These are phyloP conservation scores for Spergularia bocconei DNA, from an alignment of 148 eudicot species.

Conservation along the genomic window DNA sequence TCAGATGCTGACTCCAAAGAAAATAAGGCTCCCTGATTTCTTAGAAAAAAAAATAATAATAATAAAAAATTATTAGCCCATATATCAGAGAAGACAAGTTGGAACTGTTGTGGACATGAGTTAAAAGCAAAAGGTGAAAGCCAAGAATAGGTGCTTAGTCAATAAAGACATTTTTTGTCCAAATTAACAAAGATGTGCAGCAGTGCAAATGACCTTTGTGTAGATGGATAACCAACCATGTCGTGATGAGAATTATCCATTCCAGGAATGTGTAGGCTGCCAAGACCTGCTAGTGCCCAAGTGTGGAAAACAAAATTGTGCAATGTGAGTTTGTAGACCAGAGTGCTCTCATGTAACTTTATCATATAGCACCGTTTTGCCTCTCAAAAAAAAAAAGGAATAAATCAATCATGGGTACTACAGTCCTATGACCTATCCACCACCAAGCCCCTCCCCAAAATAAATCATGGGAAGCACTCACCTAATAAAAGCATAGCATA, in stretches of 20 bases:
- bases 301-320: constrained; percentile 86
- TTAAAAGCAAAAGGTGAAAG: not conserved
- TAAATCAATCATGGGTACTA: not conserved
- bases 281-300: constrained; percentile 99
- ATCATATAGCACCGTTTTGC: constrained; percentile 30
- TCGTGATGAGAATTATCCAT: constrained; percentile 88
- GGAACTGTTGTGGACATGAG: not conserved
- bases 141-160: constrained; percentile 15
- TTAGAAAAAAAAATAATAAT: not conserved
- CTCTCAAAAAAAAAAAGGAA: not conserved
- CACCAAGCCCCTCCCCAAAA: not conserved
- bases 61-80: not conserved
- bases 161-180: constrained; percentile 17
- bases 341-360: constrained; percentile 56
- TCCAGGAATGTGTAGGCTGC: constrained; percentile 95
- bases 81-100: not conserved
- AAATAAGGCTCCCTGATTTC: not conserved
- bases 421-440: not conserved
- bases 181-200: constrained; percentile 61
- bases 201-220: constrained; percentile 99
- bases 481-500: not conserved
- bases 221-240: constrained; percentile 90
- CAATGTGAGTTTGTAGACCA: constrained; percentile 73
- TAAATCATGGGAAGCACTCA: not conserved
- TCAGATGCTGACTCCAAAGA: not conserved